phyloP scores from a whole-genome alignment of 257 asterid genomes.

The Solanum piurae region DNA sequence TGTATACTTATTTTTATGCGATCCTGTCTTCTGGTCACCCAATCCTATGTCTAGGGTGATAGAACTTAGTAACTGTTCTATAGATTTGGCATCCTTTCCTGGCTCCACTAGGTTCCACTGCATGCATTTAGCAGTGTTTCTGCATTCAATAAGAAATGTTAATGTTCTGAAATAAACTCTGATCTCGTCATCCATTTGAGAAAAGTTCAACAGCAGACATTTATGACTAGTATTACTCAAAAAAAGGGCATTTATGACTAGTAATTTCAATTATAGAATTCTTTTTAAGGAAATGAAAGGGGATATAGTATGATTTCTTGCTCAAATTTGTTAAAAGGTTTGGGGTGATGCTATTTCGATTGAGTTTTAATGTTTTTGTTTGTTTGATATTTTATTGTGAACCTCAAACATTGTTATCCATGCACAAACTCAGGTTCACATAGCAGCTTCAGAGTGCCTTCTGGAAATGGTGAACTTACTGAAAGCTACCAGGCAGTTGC shows the following conservation, averaged over 20 bases:
- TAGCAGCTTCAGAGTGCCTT: constrained; percentile 77
- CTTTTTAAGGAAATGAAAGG: not conserved
- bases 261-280: not conserved
- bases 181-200: not conserved
- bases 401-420: not conserved
- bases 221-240: not conserved
- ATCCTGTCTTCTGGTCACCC: not conserved
- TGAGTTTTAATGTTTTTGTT: not conserved
- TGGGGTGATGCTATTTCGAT: not conserved
- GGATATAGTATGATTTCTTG: not conserved
- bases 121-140: not conserved
- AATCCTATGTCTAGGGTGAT: not conserved
- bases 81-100: not conserved
- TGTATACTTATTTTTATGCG: not conserved
- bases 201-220: not conserved
- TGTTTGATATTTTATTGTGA: not conserved
- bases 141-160: not conserved
- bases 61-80: not conserved
- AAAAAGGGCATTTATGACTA: not conserved
- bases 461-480: constrained; percentile 43
- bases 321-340: not conserved
- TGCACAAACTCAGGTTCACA: constrained; percentile 58
- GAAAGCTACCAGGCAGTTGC: constrained; percentile 16
- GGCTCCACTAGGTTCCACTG: not conserved
- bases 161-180: not conserved